Evolutionary conservation across 805 yeast species (phyloP), one percentile per base, ranked within the genome.

Genomic region (Zygosaccharomyces bisporus): DNA sequence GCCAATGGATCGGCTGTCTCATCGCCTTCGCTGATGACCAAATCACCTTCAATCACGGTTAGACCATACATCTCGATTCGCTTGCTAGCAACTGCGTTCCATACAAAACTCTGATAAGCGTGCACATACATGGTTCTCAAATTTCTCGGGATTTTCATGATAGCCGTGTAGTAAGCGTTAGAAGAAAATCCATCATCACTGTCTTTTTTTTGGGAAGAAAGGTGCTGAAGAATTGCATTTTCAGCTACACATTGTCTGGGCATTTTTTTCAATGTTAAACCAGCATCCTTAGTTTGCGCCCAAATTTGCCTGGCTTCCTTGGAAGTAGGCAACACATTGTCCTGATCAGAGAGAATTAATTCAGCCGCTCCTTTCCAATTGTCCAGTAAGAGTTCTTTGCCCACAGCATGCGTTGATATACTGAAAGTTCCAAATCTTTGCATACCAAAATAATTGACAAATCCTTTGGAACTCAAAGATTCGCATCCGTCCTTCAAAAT

Each of bases 381-480:
- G 27, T 77, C 79, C 39, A 78, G 72, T 39, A 93, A 68, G 20
- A 91, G 71, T 49, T 74, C 74, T 49, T 77, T 78, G 39, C 99
- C 99, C 43, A 90, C 73, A 23, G 74, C 76, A 64, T 93, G 97
- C 0, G 99, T 90, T 2, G 98, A 87, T 21, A 89, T 74, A 9
- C 96, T 86, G 59, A 88, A 91, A 0, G 99, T 90, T 21, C 99
- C 99, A 63, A 93, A 93, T 59, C 99, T 73, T 70, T 93, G 99
- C 90, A 93, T 83, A n/a, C 99, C 99, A 63, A 77, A 93, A 61
- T 93, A 93, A 64, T 93, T 93, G 51, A 93, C 83, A 58, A 87
- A 93, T 0, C 99, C 99, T 21, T 75, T 71, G 1, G 70, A 71
- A 40, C 71, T 69, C 41, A 91, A 69, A 0, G 87, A 75, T 4